These are phyloP conservation scores for Candida insectorum DNA, from an alignment of 805 yeast species.

Conservation along the genomic window DNA sequence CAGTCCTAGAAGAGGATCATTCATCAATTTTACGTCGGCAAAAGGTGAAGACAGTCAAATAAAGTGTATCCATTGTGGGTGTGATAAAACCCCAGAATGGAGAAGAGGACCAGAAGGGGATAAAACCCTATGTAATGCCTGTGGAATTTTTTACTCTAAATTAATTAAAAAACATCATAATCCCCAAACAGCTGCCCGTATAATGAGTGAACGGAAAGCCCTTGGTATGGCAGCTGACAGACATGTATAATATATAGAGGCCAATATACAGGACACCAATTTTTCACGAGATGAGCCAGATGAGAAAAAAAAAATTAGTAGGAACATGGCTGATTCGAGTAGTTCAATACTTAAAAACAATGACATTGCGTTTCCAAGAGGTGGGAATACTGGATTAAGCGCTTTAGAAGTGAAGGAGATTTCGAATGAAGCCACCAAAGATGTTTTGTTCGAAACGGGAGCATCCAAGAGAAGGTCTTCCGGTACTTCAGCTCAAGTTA, in stretches of 20 bases:
- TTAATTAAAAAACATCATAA: slow-evolving; percentile 47
- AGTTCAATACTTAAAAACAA: slow-evolving; percentile 13
- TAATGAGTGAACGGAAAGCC: slow-evolving; percentile 23
- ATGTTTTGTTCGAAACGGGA: slow-evolving; percentile 67
- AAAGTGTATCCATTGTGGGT: slow-evolving; percentile 59
- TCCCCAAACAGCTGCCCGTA: slow-evolving; percentile 33
- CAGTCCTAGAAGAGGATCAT: neutral
- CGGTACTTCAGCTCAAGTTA: slow-evolving; percentile 23
- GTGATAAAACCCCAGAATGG: slow-evolving; percentile 86
- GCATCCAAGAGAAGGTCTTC: slow-evolving; percentile 31
- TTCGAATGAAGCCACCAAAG: slow-evolving; percentile 87
- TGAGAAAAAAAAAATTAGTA: slow-evolving; percentile 1
- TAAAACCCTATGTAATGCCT: slow-evolving; percentile 84
- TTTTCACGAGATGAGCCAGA: slow-evolving; percentile 1
- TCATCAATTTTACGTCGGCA: slow-evolving; percentile 2
- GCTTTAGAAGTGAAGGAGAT: slow-evolving; percentile 91
- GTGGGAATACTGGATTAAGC: slow-evolving; percentile 83
- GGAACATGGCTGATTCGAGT: slow-evolving; percentile 6
- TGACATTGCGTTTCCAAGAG: slow-evolving; percentile 86
- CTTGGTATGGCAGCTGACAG: slow-evolving; percentile 16
- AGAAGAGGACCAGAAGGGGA: slow-evolving; percentile 84
- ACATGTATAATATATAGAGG: neutral
- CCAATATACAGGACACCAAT: slow-evolving; percentile 5
- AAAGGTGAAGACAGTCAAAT: slow-evolving; percentile 1
- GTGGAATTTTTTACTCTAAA: slow-evolving; percentile 77